Evolutionary conservation across 495 filamentous ascomycete species (phyloP), one percentile per base, ranked within the genome.

Genomic region (Daldinia vernicosa): DNA sequence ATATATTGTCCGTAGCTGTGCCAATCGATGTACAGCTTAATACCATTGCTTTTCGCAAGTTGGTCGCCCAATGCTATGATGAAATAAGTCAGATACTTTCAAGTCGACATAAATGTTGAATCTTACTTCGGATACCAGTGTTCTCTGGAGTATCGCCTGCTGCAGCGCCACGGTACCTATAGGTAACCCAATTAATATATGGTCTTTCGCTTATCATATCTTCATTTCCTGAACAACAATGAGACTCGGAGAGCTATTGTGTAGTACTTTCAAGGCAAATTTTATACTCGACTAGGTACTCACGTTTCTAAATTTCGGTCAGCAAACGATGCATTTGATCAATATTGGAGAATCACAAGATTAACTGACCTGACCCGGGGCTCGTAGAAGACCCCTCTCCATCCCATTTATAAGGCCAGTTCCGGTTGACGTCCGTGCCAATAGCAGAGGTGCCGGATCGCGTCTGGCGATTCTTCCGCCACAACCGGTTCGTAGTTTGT

Each of bases 391-490:
- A 77, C 12, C 75, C 75, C 24, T 45, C 33, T 4, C 75, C 76
- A 11, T 75, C 74, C 74, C 74, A 77, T 7, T 69, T 55, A n/a
- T 72, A 74, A 0, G 85, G 81, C 86, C 89, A 91, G 78, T 91
- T 91, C 55, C 89, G 81, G 80, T 91, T 91, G 71, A 89, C 83
- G 70, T 91, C 89, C 7, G 78, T 81, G 8, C 89, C 89, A 26
- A 89, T 37, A 69, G 86, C 89, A 39, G 77, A 73, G 51, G 71
- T 77, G 35, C 79, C 77, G 1, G 80, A 74, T 33, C 75, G 80
- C 7, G 80, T 76, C 63, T 88, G 85, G 11, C 89, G 80, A 79
- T 90, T 91, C 78, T 91, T 91, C 63, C 89, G 84, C 89, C 89
- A 91, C 55, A 90, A 71, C n/a, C 89, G 84, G 67, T 85, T 80